Conservation (phyloP, 257 asterid species). For the Solanum tarapatanum region DNA sequence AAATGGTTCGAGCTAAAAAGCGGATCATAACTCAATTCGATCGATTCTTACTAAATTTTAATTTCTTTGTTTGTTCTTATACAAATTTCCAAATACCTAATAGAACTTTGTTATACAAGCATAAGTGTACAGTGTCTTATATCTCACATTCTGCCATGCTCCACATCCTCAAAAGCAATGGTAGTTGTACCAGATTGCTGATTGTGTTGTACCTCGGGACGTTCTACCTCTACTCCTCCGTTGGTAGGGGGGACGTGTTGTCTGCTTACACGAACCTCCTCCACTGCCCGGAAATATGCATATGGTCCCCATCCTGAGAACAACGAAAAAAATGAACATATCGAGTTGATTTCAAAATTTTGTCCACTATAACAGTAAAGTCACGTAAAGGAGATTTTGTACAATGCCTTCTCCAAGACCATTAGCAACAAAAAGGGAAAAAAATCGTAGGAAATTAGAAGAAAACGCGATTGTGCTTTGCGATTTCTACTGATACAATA, state of each 20-base stretch:
- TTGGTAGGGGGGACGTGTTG: constrained; percentile 1
- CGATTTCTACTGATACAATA: background rate
- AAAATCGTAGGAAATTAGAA: background rate
- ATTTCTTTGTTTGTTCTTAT: background rate
- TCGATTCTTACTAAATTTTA: background rate
- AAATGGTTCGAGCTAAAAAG: background rate
- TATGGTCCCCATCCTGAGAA: constrained; percentile 60
- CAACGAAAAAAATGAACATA: background rate
- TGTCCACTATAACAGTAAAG: background rate
- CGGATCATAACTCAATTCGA: background rate
- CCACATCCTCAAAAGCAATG: constrained; percentile 6
- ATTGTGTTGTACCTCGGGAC: constrained; percentile 4
- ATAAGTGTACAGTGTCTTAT: background rate
- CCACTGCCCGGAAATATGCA: constrained; percentile 60
- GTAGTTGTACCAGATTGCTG: background rate
- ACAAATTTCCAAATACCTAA: background rate
- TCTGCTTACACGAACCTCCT: constrained; percentile 34
- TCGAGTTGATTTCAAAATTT: background rate
- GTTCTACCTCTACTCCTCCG: background rate
- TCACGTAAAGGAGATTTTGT: background rate
- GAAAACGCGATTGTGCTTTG: background rate
- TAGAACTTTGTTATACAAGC: background rate
- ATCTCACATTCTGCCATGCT: constrained; percentile 14
- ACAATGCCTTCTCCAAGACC: background rate
- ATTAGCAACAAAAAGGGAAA: background rate